Base-by-base conservation (phyloP, 768 basidiomycete genomes). In the Saitozyma sp. region DNA sequence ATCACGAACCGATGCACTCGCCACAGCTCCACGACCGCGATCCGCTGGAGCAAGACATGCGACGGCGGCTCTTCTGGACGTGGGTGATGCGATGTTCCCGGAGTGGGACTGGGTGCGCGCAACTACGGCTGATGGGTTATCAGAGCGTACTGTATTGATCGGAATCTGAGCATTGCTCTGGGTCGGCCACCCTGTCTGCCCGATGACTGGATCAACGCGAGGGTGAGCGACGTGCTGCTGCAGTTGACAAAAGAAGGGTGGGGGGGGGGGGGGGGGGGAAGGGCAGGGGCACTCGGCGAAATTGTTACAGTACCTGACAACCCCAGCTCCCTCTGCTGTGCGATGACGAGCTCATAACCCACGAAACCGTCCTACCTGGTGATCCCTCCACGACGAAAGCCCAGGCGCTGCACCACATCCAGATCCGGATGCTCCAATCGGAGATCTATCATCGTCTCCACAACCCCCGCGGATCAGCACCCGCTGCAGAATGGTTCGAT, bases 11-110 rank as follows among this genome's bases (percentile, higher is more conserved):
- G 14, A 43, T 46, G 17, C 39, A 19, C 46, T 48, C 54, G 6
- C 6, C 17, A 50, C 39, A 6, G 17, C 11, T 51, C 48, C 40
- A 42, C 41, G 13, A 46, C n/a, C 45, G 45, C 11, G 45, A 46
- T 40, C 54, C 53, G 14, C 19, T 64, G 16, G 62, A 67, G 50
- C 54, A 41, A 40, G 66, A 68, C 29, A 53, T 68, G 56, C 11
- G 63, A n/a, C 49, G 66, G 16, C 43, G 63, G 50, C 45, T 68
- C 16, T 68, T 68, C 56, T 68, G 66, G 66, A 56, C 56, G 66
- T 64, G 53, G 61, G 66, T 64, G 9, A n/a, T 46, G 14, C 17
- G 42, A 14, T 11, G 10, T 40, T 8, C 0, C 14, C 43, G 55
- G 9, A 46, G 43, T 43, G 19, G 51, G 29, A 5, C 29, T 29